Evolutionary conservation across 2,329 filamentous ascomycete genomes (phyloP).

Genomic region (Pseudocercospora vitis): DNA sequence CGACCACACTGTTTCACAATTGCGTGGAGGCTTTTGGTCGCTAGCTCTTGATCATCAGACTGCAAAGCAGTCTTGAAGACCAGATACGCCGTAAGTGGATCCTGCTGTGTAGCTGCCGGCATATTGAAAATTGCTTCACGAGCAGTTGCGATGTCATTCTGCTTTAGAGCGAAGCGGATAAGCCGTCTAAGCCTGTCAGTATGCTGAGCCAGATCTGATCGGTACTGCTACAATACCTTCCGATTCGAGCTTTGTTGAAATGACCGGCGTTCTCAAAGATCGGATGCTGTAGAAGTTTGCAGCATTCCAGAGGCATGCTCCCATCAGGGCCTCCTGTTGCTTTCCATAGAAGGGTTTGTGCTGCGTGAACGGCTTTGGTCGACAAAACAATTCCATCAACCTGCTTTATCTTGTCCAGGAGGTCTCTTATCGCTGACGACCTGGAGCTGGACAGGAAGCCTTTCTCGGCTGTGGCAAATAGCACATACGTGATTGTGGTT

Average conservation of each 20-base stretch:
- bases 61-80: constrained; percentile 34
- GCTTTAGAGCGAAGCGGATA: constrained; percentile 66
- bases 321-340: constrained; percentile 30
- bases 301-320: constrained; percentile 56
- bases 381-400: constrained; percentile 53
- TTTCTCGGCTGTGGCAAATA: constrained; percentile 58
- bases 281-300: constrained; percentile 63
- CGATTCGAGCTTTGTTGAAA: constrained; percentile 62
- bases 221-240: too few species aligned
- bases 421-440: constrained; percentile 43
- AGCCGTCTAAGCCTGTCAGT: constrained; percentile 66
- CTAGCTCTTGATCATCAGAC: constrained; percentile 42
- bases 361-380: constrained; percentile 63
- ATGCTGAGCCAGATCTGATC: too few species aligned
- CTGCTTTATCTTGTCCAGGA: constrained; percentile 50
- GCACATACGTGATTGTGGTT: constrained; percentile 65
- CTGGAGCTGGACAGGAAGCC: constrained; percentile 29
- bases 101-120: constrained; percentile 41
- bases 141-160: constrained; percentile 56
- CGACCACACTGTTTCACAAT: constrained; percentile 57
- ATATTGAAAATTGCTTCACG: constrained; percentile 60
- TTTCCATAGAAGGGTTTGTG: constrained; percentile 78
- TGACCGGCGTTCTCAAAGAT: constrained; percentile 67
- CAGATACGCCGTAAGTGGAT: constrained; percentile 31
- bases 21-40: constrained; percentile 62